Evolutionary conservation across 768 basidiomycete species (phyloP), one percentile per base, ranked within the genome.

Genomic region (Tulasnella sp.): DNA sequence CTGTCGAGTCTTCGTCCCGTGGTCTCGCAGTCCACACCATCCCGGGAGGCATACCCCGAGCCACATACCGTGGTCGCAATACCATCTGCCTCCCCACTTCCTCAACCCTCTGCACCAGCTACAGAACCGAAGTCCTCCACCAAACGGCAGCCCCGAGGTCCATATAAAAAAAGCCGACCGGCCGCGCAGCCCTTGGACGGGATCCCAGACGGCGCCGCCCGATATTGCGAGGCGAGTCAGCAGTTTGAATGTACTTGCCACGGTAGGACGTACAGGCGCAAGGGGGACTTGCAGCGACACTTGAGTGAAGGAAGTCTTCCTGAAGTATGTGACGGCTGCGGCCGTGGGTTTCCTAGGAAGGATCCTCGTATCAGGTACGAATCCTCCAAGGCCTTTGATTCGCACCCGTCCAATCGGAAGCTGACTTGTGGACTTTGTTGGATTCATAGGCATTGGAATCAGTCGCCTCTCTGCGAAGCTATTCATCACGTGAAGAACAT

Each of bases 271-370:
- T 74, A 74, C 39, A 31, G 25, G 19, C 45, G 73, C 7, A 74
- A 74, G 40, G 73, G 73, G 12, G 73, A 74, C 22, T 34, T 67
- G 25, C 42, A 58, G 17, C 73, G 73, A 3, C 73, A 74, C 31
- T 31, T 74, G 7, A 6, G 25, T 25, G 73, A 74, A 22, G 42
- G 31, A 17, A 5, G 14, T 29, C 29, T 52, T 7, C 73, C 73
- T 1, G 34, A 74, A 15, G 39, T 34, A 22, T 74, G 54, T n/a
- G 34, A 74, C 17, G 73, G 73, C 11, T 74, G 73, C 36, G 73
- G 49, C 3, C 29, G 25, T 12, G 45, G 45, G 36, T 67, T 58
- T 31, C 42, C 42, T 1, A 42, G 54, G 29, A 67, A 58, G 11
- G 73, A 74, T 37, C 52, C 73, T 34, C 42, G 73, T 29, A 72